phyloP scores from a whole-genome alignment of 2,329 filamentous ascomycete species.

The Macrophomina pseudophaseolina region DNA sequence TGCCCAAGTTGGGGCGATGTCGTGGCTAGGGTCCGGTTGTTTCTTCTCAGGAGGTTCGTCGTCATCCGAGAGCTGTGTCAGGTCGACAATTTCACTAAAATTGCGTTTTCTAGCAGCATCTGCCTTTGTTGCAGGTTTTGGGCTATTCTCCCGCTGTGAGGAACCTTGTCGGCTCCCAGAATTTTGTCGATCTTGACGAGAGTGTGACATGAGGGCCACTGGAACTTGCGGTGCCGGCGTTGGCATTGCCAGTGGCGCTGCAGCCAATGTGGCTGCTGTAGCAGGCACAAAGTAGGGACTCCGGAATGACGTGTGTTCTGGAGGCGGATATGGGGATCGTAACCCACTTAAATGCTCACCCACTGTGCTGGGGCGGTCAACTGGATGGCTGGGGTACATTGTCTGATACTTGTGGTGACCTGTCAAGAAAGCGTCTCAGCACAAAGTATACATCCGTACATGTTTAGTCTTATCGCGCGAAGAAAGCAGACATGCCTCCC shows the following conservation, averaged over 20 bases:
- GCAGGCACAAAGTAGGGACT: conserved; percentile 26
- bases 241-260: conserved; percentile 11
- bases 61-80: conserved; percentile 56
- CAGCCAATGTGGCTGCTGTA: background rate
- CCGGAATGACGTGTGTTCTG: background rate
- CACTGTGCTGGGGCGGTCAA: background rate
- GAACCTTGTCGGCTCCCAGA: conserved; percentile 31
- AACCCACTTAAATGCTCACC: background rate
- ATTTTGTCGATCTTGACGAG: conserved; percentile 35
- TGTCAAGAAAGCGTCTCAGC: background rate
- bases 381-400: background rate
- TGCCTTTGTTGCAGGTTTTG: conserved; percentile 54
- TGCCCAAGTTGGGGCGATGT: conserved; percentile 15
- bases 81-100: conserved; percentile 60
- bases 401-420: background rate
- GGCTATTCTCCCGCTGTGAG: conserved; percentile 12
- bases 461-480: no score
- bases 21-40: background rate
- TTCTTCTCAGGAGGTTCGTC: conserved; percentile 47
- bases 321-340: background rate
- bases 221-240: conserved; percentile 33
- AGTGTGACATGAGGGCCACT: conserved; percentile 41
- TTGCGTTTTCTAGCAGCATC: conserved; percentile 61
- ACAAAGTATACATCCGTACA: no score
- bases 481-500: no score